Evolutionary conservation across 2,329 filamentous ascomycete species (phyloP).

Genomic region (Aspergillus intermedius): DNA sequence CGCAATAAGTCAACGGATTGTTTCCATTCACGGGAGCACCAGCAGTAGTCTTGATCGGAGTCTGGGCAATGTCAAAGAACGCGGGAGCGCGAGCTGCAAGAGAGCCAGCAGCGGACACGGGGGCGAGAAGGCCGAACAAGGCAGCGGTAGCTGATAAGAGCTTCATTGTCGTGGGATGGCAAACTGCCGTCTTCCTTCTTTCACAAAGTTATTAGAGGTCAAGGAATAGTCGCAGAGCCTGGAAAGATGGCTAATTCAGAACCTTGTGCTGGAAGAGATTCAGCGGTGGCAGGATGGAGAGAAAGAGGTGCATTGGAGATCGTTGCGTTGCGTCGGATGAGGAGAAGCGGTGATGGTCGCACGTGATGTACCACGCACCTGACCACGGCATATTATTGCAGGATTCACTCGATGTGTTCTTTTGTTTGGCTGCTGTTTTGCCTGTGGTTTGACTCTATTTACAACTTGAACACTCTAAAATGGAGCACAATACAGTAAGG

Average conservation of each 20-base stretch:
- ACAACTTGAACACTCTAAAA: too few species aligned
- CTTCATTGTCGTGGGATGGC: constrained; percentile 31
- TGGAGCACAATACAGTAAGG: too few species aligned
- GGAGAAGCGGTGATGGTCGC: constrained; percentile 6
- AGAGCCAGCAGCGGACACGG: constrained; percentile 32
- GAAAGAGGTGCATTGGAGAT: background rate
- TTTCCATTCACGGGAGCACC: constrained; percentile 68
- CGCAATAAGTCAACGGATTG: constrained; percentile 77
- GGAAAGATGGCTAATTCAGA: background rate
- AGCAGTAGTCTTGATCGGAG: constrained; percentile 45
- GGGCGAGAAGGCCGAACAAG: constrained; percentile 40
- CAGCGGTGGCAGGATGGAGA: background rate
- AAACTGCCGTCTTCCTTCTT: background rate
- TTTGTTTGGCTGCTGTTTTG: background rate
- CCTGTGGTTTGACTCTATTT: background rate
- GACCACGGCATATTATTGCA: background rate
- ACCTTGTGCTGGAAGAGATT: background rate
- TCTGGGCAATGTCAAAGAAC: constrained; percentile 46
- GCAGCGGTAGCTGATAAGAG: constrained; percentile 27
- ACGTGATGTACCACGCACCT: background rate
- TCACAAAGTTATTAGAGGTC: background rate
- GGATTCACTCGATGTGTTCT: background rate
- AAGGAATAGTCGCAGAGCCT: too few species aligned
- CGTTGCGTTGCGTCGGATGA: background rate
- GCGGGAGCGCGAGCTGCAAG: constrained; percentile 35